Evolutionary conservation across 2,329 filamentous ascomycete genomes (phyloP), one percentile per base, ranked within the genome.

Genomic region (Ophiocordyceps camponoti-floridani): DNA sequence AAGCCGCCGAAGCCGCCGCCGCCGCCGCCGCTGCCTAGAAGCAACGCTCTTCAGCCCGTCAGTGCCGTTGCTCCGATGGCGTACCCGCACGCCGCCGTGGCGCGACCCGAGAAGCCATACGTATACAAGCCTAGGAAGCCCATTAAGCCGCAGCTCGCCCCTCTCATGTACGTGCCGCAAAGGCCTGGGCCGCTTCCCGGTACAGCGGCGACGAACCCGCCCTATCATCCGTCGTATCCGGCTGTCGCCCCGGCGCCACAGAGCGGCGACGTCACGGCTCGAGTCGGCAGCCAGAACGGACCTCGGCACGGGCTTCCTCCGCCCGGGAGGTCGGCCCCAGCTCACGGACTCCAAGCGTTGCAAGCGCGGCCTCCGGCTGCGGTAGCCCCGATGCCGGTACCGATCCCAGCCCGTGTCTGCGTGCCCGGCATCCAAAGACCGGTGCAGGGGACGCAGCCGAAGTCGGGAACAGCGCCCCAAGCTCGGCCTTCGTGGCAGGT

Each of bases 61-160:
- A 42, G 46, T 11, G 23, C 45, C 26, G 42, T 45, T 30, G 48
- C 12, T 13, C 42, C 40, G 18, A 23, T n/a, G 13, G 12, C 19
- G 10, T 23, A 41, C 40, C 2, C 42, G 19, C 37, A 38, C 19
- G 18, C 45, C 19, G 33, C 30, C 3, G 42, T 47, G 2, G 40
- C 47, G 8, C 62, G 59, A 43, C 47, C 58, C 7, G 65, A 67
- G 30, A 74, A 67, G 54, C 70, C 71, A 5, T 74, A 75, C 48
- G 60, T 65, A 31, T 74, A 75, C 55, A 74, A 75, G 50, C 69
- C 70, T 1, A 57, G 62, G 47, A 62, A 62, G 44, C 56, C 64
- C 1, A 48, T 57, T 1, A 55, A 56, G 18, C 44, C 53, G 4
- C 51, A 49, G 8, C 49, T 50, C 46, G 51, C 52, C n/a, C 46